Conservation (phyloP, 2,329 filamentous ascomycete genomes). For the Claviceps quebecensis region DNA sequence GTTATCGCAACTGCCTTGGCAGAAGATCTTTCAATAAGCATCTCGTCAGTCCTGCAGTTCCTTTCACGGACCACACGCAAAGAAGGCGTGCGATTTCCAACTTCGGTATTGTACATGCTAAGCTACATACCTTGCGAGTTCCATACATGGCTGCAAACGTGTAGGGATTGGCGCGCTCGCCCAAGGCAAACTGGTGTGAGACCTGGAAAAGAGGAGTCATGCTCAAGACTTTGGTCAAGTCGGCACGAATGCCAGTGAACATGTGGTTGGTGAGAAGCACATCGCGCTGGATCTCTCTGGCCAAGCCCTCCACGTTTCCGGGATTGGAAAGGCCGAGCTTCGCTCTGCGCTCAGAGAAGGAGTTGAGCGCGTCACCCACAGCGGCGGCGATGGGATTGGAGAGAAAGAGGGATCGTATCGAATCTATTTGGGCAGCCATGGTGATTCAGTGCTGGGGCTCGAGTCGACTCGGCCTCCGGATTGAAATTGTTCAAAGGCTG, state of each 20-base stretch:
- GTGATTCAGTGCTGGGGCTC: conserved; percentile 15
- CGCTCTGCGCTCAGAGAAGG: conserved; percentile 74
- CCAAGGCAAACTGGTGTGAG: conserved; percentile 92
- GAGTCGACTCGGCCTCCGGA: conserved; percentile 13
- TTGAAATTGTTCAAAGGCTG: neutral
- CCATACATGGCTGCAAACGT: conserved; percentile 90
- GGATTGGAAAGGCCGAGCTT: conserved; percentile 84
- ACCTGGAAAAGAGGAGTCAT: conserved; percentile 90
- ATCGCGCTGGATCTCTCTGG: conserved; percentile 88
- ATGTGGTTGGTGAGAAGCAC: conserved; percentile 93
- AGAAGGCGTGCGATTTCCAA: neutral
- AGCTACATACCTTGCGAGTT: conserved; percentile 59
- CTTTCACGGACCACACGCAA: too few species aligned
- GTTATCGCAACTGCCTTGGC: conserved; percentile 91
- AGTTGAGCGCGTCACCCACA: conserved; percentile 63
- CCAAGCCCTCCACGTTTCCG: conserved; percentile 78
- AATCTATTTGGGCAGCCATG: conserved; percentile 40
- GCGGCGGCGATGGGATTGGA: conserved; percentile 59
- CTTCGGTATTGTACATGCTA: neutral
- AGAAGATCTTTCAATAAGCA: conserved; percentile 55
- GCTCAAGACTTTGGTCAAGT: conserved; percentile 93
- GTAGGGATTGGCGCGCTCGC: conserved; percentile 85
- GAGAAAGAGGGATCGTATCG: conserved; percentile 48
- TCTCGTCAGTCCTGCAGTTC: neutral
- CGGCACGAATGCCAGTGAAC: conserved; percentile 91